These are phyloP conservation scores for Withania somnifera DNA, from an alignment of 305 asterid species.

Conservation along the genomic window DNA sequence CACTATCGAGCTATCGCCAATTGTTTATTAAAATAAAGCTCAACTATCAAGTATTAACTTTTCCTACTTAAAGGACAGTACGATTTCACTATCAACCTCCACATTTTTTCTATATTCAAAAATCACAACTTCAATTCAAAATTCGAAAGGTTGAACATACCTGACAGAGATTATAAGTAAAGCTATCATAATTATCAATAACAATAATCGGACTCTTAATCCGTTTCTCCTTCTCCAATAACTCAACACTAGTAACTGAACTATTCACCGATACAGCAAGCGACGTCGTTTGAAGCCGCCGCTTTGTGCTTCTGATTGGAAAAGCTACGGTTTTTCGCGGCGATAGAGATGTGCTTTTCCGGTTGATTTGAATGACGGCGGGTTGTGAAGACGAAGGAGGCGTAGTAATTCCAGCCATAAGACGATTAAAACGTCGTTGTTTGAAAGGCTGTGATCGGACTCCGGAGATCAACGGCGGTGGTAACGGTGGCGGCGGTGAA, in stretches of 20 bases:
- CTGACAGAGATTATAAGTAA: conserved; percentile 95
- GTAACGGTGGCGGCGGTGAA: not conserved
- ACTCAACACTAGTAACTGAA: not conserved
- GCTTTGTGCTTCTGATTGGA: not conserved
- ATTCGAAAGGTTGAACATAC: conserved; percentile 20
- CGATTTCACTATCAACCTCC: too few species aligned
- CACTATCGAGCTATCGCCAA: too few species aligned
- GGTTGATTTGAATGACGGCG: not conserved
- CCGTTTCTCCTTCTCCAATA: not conserved
- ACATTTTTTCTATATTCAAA: not conserved
- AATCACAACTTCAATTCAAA: not conserved
- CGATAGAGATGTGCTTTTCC: not conserved
- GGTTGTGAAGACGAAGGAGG: not conserved
- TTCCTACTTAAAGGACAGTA: too few species aligned
- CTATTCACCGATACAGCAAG: not conserved
- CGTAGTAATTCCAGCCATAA: not conserved
- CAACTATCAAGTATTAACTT: too few species aligned
- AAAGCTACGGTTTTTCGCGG: not conserved
- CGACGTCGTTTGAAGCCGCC: not conserved
- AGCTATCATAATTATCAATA: conserved; percentile 90
- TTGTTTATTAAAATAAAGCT: too few species aligned
- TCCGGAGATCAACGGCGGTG: not conserved
- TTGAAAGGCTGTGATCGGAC: not conserved
- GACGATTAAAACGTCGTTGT: not conserved
- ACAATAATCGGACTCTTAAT: conserved; percentile 45